Conservation (phyloP, 192 early-diverging fungal species). For the Entomortierella lignicola region DNA sequence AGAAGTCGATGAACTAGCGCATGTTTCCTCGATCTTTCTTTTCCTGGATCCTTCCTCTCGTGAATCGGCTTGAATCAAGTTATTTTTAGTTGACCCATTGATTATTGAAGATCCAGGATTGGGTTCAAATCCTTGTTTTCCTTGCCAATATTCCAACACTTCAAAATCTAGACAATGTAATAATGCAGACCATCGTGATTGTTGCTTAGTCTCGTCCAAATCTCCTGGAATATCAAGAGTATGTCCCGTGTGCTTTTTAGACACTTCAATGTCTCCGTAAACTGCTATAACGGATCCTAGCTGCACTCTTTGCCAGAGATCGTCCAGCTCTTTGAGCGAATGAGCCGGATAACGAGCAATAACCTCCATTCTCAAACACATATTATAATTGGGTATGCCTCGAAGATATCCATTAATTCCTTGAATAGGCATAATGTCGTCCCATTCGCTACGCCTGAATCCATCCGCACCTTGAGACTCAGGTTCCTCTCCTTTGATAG, state of each 20-base stretch:
- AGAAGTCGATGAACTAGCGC: not conserved
- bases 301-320: constrained; percentile 41
- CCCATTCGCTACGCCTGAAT: constrained; percentile 16
- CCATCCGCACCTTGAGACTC: not conserved
- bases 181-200: constrained; percentile 17
- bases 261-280: constrained; percentile 47
- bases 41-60: not conserved
- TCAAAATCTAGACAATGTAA: constrained; percentile 46
- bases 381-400: not conserved
- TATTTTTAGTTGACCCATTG: not conserved
- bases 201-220: not conserved
- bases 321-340: constrained; percentile 27
- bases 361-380: constrained; percentile 22
- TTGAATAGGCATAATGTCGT: constrained; percentile 1
- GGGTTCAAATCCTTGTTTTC: constrained; percentile 36
- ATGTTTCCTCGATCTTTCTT: constrained; percentile 13
- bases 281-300: constrained; percentile 32
- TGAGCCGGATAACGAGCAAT: constrained; percentile 35
- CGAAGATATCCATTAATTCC: not conserved
- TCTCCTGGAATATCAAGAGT: not conserved
- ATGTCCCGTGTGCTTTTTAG: not conserved
- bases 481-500: not conserved
- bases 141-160: constrained; percentile 31
- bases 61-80: not conserved
- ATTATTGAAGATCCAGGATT: constrained; percentile 23